A percentile compares a stretch with the other conserved stretches of the same genome.
Evolutionary conservation across 176 grass and related monocot species (phyloP).

Genomic region (Zoysia japonica): DNA sequence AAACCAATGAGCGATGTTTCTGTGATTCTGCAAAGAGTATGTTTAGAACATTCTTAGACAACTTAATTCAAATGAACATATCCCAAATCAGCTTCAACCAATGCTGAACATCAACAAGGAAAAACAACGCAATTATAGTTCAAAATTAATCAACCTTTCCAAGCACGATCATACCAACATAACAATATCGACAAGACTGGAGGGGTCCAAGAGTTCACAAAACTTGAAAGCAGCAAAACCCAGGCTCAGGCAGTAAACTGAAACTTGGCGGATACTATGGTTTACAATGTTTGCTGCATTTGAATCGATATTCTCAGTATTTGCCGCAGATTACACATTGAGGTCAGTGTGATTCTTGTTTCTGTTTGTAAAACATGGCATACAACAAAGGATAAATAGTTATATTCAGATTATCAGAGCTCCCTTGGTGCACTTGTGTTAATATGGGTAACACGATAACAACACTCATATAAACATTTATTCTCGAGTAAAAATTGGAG

Average conservation of each 20-base stretch:
- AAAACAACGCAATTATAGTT: too few species aligned
- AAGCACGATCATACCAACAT: background rate
- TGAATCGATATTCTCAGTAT: constrained; percentile 27
- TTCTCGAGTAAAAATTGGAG: constrained; percentile 41
- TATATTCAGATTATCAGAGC: constrained; percentile 32
- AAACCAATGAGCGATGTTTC: background rate
- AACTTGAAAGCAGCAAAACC: constrained; percentile 6
- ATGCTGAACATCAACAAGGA: background rate
- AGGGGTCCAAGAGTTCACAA: background rate
- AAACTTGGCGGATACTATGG: constrained; percentile 7
- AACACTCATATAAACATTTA: constrained; percentile 43
- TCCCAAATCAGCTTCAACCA: background rate
- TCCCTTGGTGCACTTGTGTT: constrained; percentile 40
- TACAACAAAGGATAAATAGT: constrained; percentile 40
- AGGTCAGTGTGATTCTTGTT: constrained; percentile 43
- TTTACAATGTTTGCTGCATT: constrained; percentile 10
- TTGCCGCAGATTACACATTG: constrained; percentile 34
- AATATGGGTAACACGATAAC: constrained; percentile 28
- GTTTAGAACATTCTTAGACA: background rate
- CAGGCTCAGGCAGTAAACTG: background rate
- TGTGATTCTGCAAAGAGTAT: background rate
- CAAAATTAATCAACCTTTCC: too few species aligned
- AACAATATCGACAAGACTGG: background rate
- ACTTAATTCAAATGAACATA: background rate
- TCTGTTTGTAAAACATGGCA: constrained; percentile 42